These are phyloP conservation scores for Lepidium aucheri DNA, from an alignment of 345 rosid genomes.

Conservation along the genomic window DNA sequence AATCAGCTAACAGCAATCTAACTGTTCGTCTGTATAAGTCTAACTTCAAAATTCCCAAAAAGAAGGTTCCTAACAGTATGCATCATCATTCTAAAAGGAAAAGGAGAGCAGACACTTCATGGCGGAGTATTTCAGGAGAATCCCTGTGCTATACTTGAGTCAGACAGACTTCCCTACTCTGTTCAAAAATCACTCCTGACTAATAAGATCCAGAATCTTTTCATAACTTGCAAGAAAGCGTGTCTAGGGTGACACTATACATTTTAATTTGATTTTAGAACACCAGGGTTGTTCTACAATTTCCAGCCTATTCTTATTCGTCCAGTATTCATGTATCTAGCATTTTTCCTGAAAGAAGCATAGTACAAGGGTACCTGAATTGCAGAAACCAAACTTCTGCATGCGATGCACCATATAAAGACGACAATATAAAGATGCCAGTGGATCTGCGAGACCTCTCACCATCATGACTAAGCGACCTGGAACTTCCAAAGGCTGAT, in stretches of 20 bases:
- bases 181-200: neutral
- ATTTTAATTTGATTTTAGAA: neutral
- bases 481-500: conserved; percentile 45
- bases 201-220: neutral
- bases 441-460: conserved; percentile 83
- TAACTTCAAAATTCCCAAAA: conserved; percentile 2
- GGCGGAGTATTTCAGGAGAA: neutral
- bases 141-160: neutral
- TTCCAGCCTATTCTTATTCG: neutral
- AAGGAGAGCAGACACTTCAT: neutral
- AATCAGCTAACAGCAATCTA: neutral
- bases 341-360: neutral
- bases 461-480: conserved; percentile 70
- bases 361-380: conserved; percentile 37
- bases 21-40: neutral
- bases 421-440: conserved; percentile 74
- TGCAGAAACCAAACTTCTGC: conserved; percentile 44
- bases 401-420: conserved; percentile 71
- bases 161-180: neutral
- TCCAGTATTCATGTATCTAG: neutral
- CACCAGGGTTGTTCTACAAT: neutral
- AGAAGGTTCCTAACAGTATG: neutral
- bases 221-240: neutral
- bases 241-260: neutral
- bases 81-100: conserved; percentile 1